Conservation (phyloP, 441 rosid genomes). For the Corymbia citriodora region DNA sequence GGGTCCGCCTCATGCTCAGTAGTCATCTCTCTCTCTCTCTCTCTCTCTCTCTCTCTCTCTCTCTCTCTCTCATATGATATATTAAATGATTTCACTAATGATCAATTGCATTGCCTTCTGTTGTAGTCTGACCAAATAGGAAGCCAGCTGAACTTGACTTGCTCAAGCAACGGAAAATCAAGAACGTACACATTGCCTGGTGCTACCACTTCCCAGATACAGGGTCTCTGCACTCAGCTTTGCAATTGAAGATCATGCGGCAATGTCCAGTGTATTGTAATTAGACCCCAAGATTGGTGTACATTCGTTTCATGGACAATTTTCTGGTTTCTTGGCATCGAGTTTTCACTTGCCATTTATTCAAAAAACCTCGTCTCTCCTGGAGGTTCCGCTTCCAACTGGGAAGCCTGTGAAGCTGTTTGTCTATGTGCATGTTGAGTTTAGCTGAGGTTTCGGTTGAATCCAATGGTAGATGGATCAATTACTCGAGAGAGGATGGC, state of each 20-base stretch:
- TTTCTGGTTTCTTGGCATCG: background rate
- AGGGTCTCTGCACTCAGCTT: slow-evolving; percentile 43
- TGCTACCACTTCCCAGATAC: slow-evolving; percentile 44
- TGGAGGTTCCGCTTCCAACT: background rate
- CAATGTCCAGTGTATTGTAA: background rate
- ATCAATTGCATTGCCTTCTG: background rate
- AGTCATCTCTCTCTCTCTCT: background rate
- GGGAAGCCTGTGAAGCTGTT: background rate
- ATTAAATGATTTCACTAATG: background rate
- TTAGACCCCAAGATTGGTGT: background rate
- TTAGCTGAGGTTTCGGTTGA: background rate
- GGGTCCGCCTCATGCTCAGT: slow-evolving; percentile 4
- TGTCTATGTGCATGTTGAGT: background rate
- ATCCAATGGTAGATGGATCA: background rate
- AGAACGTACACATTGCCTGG: slow-evolving; percentile 38
- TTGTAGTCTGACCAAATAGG: slow-evolving; percentile 19
- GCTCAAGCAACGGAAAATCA: slow-evolving; percentile 57
- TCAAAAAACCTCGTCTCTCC: background rate
- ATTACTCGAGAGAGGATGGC: background rate
- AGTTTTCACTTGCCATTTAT: background rate
- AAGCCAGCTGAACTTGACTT: slow-evolving; percentile 64
- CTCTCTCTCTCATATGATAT: too few species aligned
- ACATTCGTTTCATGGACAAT: background rate
- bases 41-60: background rate
- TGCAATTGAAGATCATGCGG: slow-evolving; percentile 35